Evolutionary conservation across 495 filamentous ascomycete species (phyloP), one percentile per base, ranked within the genome.

Genomic region (Aspergillus cristatus): DNA sequence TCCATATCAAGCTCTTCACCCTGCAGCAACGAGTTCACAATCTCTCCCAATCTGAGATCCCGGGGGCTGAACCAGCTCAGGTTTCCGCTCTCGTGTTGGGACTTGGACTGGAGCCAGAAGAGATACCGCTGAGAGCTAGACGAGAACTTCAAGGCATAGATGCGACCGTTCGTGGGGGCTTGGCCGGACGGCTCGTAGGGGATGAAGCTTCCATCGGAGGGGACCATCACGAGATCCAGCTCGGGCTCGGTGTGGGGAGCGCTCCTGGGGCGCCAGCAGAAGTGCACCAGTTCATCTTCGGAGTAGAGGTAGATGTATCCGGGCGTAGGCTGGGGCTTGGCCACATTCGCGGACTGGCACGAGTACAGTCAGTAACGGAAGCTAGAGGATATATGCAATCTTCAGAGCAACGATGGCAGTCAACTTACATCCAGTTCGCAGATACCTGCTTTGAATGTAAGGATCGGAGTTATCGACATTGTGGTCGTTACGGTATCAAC

Each of bases 401-500:
- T n/a, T 14, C 10, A 39, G 10, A 14, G 12, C 15, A 42, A 45
- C 35, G 33, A 22, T 38, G 29, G 15, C 18, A 39, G 28, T 45
- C 34, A 35, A 72, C 82, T 48, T 64, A 97, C 89, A 63, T 86
- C 75, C 34, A 93, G 55, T 14, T 88, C 78, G 65, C 93, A 99
- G 60, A 75, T 77, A 57, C 93, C 93, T 46, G 89, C 93, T 73
- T 94, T 97, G 72, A 99, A 96, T 3, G 88, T 93, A 54, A 99
- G 88, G 51, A 95, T 74, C 18, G 88, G 89, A 44, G 65, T 60
- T 66, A 80, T 78, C 38, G 86, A 84, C 87, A 93, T 93, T 31
- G 22, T 67, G 45, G 20, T 24, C 8, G 20, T 8, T 24, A 4
- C n/a, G n/a, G n/a, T n/a, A n/a, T n/a, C n/a, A n/a, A n/a, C n/a